Base-by-base conservation (phyloP, 1,284 basidiomycete genomes). In the Cryptococcus sp. region DNA sequence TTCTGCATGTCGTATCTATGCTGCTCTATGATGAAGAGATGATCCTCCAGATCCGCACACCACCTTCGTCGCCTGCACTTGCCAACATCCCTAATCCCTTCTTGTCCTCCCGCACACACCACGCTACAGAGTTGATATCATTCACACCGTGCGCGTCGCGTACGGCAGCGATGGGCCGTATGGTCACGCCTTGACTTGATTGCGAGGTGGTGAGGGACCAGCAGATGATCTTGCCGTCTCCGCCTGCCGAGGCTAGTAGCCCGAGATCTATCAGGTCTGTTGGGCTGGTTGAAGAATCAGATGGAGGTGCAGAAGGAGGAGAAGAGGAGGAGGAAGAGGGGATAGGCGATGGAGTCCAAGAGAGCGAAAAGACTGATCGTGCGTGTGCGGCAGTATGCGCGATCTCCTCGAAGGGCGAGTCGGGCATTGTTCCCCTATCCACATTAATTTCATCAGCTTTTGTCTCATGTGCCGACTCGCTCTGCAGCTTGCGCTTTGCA, bases 51-150 rank as follows among this genome's bases (percentile, higher is more conserved):
- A 84, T 78, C 63, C 78, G 81, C 47, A 85, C 77, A 35, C 73
- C 70, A 22, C 84, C 84, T 67, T 84, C 84, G 64, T 85, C 84
- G 6, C 81, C 84, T 13, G 81, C 82, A 54, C 80, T 83, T 0
- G 82, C 82, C 25, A 85, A 71, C 60, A 84, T 57, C 5, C 81
- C 74, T 17, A 66, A 54, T 22, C 69, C 64, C 23, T 58, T 65
- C 13, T 62, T 67, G 51, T 68, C 70, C 27, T 69, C 68, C 22
- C 76, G 53, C 22, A 61, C 67, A 62, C 82, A 83, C 81, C 82
- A 85, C 11, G 75, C 68, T 22, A 85, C 76, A 52, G 74, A 76
- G 67, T 85, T 85, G 58, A 85, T 77, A 67, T 85, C 84, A 20
- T 77, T 75, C 4, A 82, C 81, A 10, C 80, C 82, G 66, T 77